Evolutionary conservation across 2,329 filamentous ascomycete species (phyloP), one percentile per base, ranked within the genome.

Genomic region (Geosmithia putterillii): DNA sequence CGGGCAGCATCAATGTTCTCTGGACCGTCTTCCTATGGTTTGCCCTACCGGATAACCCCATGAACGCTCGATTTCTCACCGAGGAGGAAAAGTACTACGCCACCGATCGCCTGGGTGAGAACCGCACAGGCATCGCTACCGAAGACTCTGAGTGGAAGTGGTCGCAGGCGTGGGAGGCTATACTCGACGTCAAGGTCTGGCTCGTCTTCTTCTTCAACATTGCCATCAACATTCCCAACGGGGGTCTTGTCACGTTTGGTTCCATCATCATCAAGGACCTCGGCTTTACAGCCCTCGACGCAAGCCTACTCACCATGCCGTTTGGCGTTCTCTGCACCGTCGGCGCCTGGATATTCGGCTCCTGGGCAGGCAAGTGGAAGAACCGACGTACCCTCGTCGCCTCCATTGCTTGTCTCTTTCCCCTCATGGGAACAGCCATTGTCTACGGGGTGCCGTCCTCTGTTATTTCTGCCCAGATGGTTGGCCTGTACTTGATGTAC

Each of bases 291-390:
- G 28, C 5, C 2, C 50, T 61, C 19, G 40, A 40, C 4, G 45
- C 48, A 2, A 85, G 87, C 46, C 66, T 87, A 0, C 79, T 83
- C 54, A 83, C 88, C 51, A 86, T 88, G 46, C 84, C 84, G 0
- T 69, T 87, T 47, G 48, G 48, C 41, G 47, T 38, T 45, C 56
- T 87, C 18, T 82, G 77, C 52, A 70, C 82, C 47, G 61, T 85
- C 41, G 70, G 36, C n/a, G 42, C 42, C 14, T 44, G 19, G 32
- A 36, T 44, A 19, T 44, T 44, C n/a, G 14, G 36, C 23, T 21
- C 20, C 36, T 14, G 38, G 6, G 32, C 41, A 7, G 41, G 14
- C 36, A 44, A 40, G 19, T 44, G 42, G 42, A 17, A 25, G 10
- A 39, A 39, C 7, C 17, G 42, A 2, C 36, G 42, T 4, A 39